phyloP scores from a whole-genome alignment of 495 filamentous ascomycete species.

The Lasiosphaeris hirsuta region DNA sequence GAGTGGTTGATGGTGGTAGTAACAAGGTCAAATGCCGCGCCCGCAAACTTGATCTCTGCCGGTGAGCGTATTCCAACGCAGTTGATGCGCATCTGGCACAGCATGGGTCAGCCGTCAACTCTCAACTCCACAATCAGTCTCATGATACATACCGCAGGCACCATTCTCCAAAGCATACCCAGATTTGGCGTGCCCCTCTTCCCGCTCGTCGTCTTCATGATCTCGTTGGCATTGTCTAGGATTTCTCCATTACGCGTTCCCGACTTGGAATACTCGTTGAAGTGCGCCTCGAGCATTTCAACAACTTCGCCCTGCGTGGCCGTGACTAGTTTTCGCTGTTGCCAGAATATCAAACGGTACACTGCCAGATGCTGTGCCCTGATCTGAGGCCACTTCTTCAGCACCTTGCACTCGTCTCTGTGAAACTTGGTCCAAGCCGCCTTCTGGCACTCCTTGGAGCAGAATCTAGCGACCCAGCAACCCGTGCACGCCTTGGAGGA shows the following conservation, averaged over 20 bases:
- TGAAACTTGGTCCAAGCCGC: constrained; percentile 21
- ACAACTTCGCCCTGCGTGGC: constrained; percentile 10
- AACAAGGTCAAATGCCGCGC: constrained; percentile 57
- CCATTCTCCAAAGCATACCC: constrained; percentile 20
- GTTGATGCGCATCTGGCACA: constrained; percentile 21
- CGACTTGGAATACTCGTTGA: constrained; percentile 12
- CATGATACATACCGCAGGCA: constrained; percentile 13
- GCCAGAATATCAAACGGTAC: constrained; percentile 17
- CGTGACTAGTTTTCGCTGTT: constrained; percentile 11
- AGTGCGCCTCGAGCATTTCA: constrained; percentile 18
- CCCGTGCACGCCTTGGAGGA: constrained; percentile 55
- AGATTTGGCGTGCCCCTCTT: constrained; percentile 6
- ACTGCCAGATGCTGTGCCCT: constrained; percentile 12
- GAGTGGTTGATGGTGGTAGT: constrained; percentile 65
- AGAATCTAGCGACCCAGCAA: constrained; percentile 63
- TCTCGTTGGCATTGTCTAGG: constrained; percentile 9
- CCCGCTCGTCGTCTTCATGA: constrained; percentile 6
- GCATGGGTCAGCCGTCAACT: not conserved
- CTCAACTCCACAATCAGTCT: not conserved
- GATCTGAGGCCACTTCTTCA: constrained; percentile 13
- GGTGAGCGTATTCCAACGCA: constrained; percentile 13
- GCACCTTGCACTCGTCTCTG: constrained; percentile 25
- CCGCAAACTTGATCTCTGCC: constrained; percentile 51
- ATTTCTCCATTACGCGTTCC: constrained; percentile 10
- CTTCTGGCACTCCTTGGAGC: constrained; percentile 50